Percentiles rank a stretch among this genome's conserved stretches.
Evolutionary conservation across 139 green algal genomes (phyloP).

Genomic region (Dunaliella sp.): DNA sequence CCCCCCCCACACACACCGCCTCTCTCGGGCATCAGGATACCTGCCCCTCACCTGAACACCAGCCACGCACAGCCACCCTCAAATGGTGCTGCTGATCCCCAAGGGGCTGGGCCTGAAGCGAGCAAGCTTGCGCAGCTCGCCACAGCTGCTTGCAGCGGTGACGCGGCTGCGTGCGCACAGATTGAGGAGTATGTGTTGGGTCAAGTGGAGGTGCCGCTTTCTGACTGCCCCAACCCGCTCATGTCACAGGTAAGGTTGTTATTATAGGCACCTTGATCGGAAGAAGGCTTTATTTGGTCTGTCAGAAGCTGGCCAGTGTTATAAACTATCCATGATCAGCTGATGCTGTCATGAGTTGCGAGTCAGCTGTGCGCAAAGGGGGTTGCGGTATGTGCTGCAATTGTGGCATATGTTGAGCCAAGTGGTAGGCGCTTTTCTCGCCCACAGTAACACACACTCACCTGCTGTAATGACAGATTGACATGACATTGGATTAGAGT

Average conservation of each 20-base stretch:
- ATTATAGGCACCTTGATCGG: no score
- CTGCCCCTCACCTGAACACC: not conserved
- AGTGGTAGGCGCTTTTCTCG: no score
- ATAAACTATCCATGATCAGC: no score
- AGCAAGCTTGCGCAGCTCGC: slow-evolving; percentile 1
- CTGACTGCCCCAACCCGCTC: slow-evolving; percentile 76
- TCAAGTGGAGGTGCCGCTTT: slow-evolving; percentile 64
- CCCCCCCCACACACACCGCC: not conserved
- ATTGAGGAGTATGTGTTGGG: not conserved
- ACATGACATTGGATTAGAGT: no score
- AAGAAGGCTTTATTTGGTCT: no score
- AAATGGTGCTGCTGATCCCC: not conserved
- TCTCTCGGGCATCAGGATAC: not conserved
- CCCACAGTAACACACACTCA: no score
- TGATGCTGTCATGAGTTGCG: no score
- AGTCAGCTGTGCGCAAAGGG: no score
- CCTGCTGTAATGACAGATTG: no score
- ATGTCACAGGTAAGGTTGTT: slow-evolving; percentile 81
- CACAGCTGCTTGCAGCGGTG: not conserved
- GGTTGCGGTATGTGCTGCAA: no score
- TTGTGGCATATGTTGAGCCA: no score
- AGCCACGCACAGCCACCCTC: not conserved
- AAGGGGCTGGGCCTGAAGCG: not conserved
- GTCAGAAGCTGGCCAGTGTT: no score
- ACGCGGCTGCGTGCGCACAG: not conserved